phyloP scores from a whole-genome alignment of 2,329 filamentous ascomycete species.

The Fusarium torulosum region DNA sequence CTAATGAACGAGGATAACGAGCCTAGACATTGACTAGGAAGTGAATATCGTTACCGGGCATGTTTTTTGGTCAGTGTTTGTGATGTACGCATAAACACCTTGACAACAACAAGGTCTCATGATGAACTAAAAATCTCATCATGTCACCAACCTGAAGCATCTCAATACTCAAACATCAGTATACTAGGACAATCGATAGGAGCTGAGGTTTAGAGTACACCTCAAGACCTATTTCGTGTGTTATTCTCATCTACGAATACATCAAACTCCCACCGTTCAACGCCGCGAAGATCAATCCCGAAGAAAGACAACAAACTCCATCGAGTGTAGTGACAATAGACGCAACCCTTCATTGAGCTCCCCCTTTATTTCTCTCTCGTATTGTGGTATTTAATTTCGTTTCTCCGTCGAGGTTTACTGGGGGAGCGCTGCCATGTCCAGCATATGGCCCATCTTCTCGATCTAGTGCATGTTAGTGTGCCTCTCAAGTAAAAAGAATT shows the following conservation, averaged over 20 bases:
- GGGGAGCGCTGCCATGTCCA: conserved; percentile 63
- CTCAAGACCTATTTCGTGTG: conserved; percentile 4
- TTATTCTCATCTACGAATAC: conserved; percentile 44
- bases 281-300: conserved; percentile 41
- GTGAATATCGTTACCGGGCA: neutral
- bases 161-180: neutral
- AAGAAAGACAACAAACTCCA: conserved; percentile 42
- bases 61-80: neutral
- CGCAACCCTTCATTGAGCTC: neutral
- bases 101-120: neutral
- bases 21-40: neutral
- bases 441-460: conserved; percentile 88
- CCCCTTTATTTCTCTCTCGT: neutral
- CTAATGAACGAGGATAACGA: neutral
- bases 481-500: no score
- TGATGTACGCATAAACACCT: neutral
- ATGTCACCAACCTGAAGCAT: neutral
- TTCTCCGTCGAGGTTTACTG: conserved; percentile 14
- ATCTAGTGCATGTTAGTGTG: conserved; percentile 66
- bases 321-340: conserved; percentile 28
- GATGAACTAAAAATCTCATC: neutral
- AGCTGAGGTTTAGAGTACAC: neutral
- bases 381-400: neutral
- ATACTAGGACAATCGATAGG: no score
- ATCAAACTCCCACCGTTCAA: conserved; percentile 39